phyloP scores from a whole-genome alignment of 139 green algal genomes.

The Desmodesmus armatus region DNA sequence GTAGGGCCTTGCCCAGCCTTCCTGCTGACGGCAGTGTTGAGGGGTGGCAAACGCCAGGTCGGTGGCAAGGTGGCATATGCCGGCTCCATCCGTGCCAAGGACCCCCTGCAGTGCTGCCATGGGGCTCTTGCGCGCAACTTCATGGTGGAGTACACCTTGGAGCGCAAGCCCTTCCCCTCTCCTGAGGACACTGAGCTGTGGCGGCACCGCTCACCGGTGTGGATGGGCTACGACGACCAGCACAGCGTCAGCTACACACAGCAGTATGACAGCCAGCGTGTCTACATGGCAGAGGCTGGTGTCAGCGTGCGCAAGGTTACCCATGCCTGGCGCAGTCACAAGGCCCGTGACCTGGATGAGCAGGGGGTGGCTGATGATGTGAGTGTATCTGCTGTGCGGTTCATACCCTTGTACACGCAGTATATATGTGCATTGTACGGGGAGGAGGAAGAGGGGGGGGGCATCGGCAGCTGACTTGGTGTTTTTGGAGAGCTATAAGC shows the following conservation, averaged over 20 bases:
- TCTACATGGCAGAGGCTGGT: neutral
- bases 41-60: constrained; percentile 21
- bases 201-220: constrained; percentile 3
- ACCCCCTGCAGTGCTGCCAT: constrained; percentile 12
- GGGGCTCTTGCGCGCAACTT: constrained; percentile 1
- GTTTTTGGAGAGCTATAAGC: no score
- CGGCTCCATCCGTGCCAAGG: neutral
- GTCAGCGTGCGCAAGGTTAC: neutral
- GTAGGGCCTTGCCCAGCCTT: constrained; percentile 1
- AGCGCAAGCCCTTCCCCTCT: constrained; percentile 4
- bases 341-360: neutral
- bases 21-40: constrained; percentile 6
- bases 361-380: neutral
- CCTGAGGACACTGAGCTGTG: neutral
- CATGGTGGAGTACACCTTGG: constrained; percentile 3
- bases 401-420: neutral
- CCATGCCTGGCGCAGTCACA: neutral
- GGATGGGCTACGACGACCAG: neutral
- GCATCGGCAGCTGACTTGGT: no score
- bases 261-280: neutral
- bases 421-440: no score
- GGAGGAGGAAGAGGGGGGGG: no score
- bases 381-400: no score
- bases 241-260: constrained; percentile 17
- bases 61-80: constrained; percentile 14